phyloP scores from a whole-genome alignment of 1,139 yeast species.

The Hemisphaericaspora lyxosophila region DNA sequence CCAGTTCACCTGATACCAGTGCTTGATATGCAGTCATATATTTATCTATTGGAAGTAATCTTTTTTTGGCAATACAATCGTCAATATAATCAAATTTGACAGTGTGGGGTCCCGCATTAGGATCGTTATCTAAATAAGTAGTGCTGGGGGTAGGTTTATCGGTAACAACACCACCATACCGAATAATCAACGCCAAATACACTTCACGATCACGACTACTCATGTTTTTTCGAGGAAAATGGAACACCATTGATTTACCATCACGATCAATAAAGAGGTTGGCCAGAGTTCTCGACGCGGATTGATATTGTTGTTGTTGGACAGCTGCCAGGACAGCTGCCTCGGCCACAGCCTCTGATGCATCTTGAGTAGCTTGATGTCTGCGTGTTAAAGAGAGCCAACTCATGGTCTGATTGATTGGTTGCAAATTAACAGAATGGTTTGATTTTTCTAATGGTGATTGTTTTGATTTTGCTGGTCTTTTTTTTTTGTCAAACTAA shows the following conservation, averaged over 20 bases:
- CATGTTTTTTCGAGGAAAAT: slow-evolving; percentile 18
- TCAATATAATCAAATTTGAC: slow-evolving; percentile 20
- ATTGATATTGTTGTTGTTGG: slow-evolving; percentile 2
- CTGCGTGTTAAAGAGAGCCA: too few relatives aligned
- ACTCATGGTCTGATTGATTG: too few relatives aligned
- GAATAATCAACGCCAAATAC: slow-evolving; percentile 22
- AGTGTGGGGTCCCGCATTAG: slow-evolving; percentile 3
- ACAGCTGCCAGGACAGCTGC: slow-evolving; percentile 11
- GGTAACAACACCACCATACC: slow-evolving; percentile 33
- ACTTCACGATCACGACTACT: slow-evolving; percentile 21
- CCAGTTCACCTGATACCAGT: background rate
- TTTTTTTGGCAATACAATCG: slow-evolving; percentile 19
- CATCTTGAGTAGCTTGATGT: background rate
- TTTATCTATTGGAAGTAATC: slow-evolving; percentile 8
- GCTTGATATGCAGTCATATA: background rate
- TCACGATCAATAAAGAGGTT: slow-evolving; percentile 10
- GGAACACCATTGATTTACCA: slow-evolving; percentile 23
- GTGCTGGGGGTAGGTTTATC: slow-evolving; percentile 14
- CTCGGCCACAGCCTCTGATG: slow-evolving; percentile 11
- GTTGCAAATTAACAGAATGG: background rate
- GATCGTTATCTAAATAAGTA: slow-evolving; percentile 3
- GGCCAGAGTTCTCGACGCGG: background rate
- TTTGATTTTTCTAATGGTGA: background rate
- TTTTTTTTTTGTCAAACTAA: background rate
- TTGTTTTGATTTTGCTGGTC: background rate